These are phyloP conservation scores for Acidiella bohemica DNA, from an alignment of 495 filamentous ascomycete species.

Conservation along the genomic window DNA sequence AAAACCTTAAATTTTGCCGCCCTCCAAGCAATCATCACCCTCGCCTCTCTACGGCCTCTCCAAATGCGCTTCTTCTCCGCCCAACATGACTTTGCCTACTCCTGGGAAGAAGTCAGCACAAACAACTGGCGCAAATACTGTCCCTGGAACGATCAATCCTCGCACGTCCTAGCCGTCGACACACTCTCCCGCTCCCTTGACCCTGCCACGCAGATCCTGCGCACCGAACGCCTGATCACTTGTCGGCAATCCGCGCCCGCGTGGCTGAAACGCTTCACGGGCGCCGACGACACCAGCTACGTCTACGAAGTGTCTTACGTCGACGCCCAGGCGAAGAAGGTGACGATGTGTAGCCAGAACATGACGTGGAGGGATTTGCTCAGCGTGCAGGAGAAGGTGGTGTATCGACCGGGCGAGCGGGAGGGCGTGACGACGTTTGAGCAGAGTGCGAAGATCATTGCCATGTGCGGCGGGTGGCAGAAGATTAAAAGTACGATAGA, in stretches of 20 bases:
- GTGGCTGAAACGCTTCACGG: constrained; percentile 69
- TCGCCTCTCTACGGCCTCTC: not conserved
- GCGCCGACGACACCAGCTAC: constrained; percentile 62
- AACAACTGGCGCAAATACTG: constrained; percentile 98
- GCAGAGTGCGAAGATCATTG: constrained; percentile 84
- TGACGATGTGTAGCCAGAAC: constrained; percentile 89
- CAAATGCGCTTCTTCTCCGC: constrained; percentile 90
- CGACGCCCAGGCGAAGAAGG: constrained; percentile 62
- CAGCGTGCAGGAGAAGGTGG: constrained; percentile 76
- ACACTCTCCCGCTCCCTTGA: constrained; percentile 76
- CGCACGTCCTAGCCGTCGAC: constrained; percentile 89
- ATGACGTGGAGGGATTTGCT: constrained; percentile 81
- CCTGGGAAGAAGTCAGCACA: constrained; percentile 97
- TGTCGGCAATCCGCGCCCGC: constrained; percentile 80
- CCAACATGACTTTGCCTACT: constrained; percentile 81
- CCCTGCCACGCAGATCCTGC: constrained; percentile 69
- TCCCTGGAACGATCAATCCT: constrained; percentile 91
- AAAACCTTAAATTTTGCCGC: not conserved
- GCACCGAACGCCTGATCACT: constrained; percentile 92
- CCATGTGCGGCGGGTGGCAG: constrained; percentile 90
- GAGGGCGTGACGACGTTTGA: constrained; percentile 58
- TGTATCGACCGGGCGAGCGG: constrained; percentile 42
- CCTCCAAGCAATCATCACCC: not conserved
- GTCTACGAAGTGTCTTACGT: constrained; percentile 94
- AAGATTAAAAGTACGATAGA: constrained; percentile 89